Conservation (phyloP, 192 early-diverging fungal genomes). For the Linnemannia exigua region DNA sequence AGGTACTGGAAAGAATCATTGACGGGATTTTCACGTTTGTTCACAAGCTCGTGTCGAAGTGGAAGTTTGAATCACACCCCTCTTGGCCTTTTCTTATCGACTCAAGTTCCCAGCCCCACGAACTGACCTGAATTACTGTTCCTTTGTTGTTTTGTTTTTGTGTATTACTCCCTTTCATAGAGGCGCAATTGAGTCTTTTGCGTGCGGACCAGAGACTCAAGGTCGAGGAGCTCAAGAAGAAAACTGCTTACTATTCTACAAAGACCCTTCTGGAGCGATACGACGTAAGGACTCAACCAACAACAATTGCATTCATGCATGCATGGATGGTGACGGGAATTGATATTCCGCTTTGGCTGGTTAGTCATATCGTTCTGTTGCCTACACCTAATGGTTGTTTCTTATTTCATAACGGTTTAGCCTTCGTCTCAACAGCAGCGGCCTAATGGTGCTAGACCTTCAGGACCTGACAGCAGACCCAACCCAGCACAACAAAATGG, state of each 20-base stretch:
- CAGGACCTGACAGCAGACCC: constrained; percentile 34
- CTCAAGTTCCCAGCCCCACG: not conserved
- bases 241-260: constrained; percentile 91
- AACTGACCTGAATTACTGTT: not conserved
- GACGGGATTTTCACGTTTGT: constrained; percentile 1
- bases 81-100: not conserved
- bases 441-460: constrained; percentile 16
- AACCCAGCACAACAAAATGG: constrained; percentile 33
- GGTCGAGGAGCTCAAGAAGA: constrained; percentile 96
- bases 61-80: not conserved
- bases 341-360: not conserved
- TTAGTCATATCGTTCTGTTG: not conserved
- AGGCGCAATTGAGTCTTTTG: constrained; percentile 58
- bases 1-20: constrained; percentile 32
- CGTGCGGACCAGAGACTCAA: constrained; percentile 75
- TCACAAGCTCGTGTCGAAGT: not conserved
- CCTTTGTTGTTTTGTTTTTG: not conserved
- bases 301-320: not conserved
- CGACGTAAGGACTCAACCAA: constrained; percentile 59
- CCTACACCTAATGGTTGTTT: not conserved
- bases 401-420: not conserved
- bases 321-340: not conserved
- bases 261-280: constrained; percentile 92
- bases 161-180: constrained; percentile 7
- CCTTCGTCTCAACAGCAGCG: constrained; percentile 35